These are phyloP conservation scores for Lecanoromycetidae sp. DNA, from an alignment of 2,329 filamentous ascomycete genomes.

Conservation along the genomic window DNA sequence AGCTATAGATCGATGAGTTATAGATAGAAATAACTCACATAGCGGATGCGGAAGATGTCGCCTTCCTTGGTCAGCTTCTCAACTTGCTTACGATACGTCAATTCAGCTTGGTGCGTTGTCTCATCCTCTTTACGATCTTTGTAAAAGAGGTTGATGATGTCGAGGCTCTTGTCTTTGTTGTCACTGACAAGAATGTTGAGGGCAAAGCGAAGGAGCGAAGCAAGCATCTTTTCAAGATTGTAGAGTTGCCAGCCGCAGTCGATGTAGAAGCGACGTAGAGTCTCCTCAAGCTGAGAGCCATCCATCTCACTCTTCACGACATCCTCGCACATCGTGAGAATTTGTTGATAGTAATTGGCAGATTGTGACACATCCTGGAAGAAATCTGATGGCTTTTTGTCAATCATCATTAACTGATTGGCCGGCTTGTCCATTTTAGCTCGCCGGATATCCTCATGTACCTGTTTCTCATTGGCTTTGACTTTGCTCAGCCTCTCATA, in stretches of 20 bases:
- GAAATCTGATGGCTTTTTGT: conserved; percentile 62
- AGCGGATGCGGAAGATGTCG: conserved; percentile 80
- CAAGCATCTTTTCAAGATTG: conserved; percentile 78
- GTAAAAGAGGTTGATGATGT: conserved; percentile 79
- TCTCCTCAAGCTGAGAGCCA: conserved; percentile 73
- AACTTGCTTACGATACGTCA: conserved; percentile 79
- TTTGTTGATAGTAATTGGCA: conserved; percentile 72
- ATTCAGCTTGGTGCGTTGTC: conserved; percentile 80
- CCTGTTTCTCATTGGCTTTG: conserved; percentile 65
- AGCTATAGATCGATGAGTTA: neutral
- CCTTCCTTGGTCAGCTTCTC: conserved; percentile 88
- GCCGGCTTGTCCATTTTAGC: conserved; percentile 68
- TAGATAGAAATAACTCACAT: conserved; percentile 53
- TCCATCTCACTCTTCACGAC: conserved; percentile 68
- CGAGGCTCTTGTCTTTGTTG: conserved; percentile 81
- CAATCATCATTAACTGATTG: conserved; percentile 68
- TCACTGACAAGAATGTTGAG: conserved; percentile 75
- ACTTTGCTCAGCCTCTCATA: conserved; percentile 74
- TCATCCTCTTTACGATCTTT: conserved; percentile 68
- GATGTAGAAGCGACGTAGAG: conserved; percentile 81
- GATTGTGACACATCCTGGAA: conserved; percentile 54
- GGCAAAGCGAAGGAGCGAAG: conserved; percentile 67
- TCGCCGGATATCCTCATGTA: conserved; percentile 60
- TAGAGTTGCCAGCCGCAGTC: conserved; percentile 88
- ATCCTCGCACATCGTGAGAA: conserved; percentile 74